A percentile compares a stretch with the other conserved stretches of the same genome.
These are phyloP conservation scores for Exophiala sp. DNA, from an alignment of 2,329 filamentous ascomycete genomes.

Conservation along the genomic window DNA sequence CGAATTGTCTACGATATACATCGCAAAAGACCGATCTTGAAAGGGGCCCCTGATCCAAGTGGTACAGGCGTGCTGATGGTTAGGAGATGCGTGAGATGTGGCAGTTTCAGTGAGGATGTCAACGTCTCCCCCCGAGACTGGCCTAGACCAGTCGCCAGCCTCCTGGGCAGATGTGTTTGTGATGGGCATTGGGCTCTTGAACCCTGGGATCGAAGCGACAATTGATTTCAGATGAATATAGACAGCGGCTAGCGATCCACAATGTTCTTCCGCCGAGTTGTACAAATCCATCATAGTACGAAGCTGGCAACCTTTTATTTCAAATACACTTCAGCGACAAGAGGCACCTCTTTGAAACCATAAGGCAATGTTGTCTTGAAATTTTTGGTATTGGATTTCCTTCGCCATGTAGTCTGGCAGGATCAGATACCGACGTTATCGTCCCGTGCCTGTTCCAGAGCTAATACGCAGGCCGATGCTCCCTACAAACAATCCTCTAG, in stretches of 20 bases:
- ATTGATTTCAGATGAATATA: neutral
- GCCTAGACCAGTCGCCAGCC: conserved; percentile 16
- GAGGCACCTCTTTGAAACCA: neutral
- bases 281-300: neutral
- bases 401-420: neutral
- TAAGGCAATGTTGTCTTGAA: conserved; percentile 1
- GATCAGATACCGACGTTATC: neutral
- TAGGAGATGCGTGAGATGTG: conserved; percentile 28
- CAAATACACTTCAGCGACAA: conserved; percentile 14
- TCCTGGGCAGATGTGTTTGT: conserved; percentile 28
- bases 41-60: conserved; percentile 14
- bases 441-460: neutral
- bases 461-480: neutral
- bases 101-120: conserved; percentile 27
- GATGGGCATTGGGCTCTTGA: conserved; percentile 27
- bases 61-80: conserved; percentile 15
- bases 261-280: neutral
- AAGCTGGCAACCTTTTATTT: neutral
- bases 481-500: neutral
- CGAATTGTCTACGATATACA: conserved; percentile 24
- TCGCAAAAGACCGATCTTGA: conserved; percentile 23
- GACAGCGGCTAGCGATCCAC: neutral
- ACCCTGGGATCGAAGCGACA: conserved; percentile 13
- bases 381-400: conserved; percentile 3
- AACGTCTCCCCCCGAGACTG: conserved; percentile 18